Percentiles rank a stretch among this genome's conserved stretches.
Conservation (phyloP, 2,329 filamentous ascomycete genomes). For the Trichophyton equinum region DNA sequence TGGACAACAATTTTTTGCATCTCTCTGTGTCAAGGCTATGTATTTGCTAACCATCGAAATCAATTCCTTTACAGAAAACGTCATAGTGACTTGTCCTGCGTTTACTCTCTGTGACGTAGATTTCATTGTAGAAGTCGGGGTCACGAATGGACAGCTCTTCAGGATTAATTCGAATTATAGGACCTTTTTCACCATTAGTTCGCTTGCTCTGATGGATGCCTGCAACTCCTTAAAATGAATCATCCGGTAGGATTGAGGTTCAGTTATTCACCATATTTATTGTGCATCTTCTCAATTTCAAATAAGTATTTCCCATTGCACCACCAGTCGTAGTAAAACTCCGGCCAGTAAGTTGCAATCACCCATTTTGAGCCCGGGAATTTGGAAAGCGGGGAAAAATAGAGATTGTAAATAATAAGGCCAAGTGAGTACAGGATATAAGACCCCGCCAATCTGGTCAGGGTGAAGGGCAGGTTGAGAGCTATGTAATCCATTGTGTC, state of each 20-base stretch:
- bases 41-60: not conserved
- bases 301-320: conserved; percentile 17
- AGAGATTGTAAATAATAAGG: conserved; percentile 14
- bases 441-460: not conserved
- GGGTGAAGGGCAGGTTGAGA: not conserved
- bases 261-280: conserved; percentile 18
- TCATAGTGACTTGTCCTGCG: conserved; percentile 1
- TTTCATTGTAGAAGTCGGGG: conserved; percentile 13
- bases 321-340: conserved; percentile 17
- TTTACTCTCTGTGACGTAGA: conserved; percentile 10
- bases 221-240: not conserved
- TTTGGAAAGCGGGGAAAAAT: conserved; percentile 15
- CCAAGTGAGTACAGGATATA: conserved; percentile 13
- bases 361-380: conserved; percentile 17
- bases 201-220: conserved; percentile 13
- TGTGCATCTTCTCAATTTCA: conserved; percentile 20
- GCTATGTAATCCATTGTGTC: not conserved
- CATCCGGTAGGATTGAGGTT: not conserved
- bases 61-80: not conserved
- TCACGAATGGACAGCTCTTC: conserved; percentile 15
- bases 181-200: conserved; percentile 13
- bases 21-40: not conserved
- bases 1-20: not conserved
- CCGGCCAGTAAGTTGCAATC: conserved; percentile 15
- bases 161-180: conserved; percentile 16